Conservation (phyloP, 2,329 filamentous ascomycete genomes). For the Colletotrichum orbiculare region DNA sequence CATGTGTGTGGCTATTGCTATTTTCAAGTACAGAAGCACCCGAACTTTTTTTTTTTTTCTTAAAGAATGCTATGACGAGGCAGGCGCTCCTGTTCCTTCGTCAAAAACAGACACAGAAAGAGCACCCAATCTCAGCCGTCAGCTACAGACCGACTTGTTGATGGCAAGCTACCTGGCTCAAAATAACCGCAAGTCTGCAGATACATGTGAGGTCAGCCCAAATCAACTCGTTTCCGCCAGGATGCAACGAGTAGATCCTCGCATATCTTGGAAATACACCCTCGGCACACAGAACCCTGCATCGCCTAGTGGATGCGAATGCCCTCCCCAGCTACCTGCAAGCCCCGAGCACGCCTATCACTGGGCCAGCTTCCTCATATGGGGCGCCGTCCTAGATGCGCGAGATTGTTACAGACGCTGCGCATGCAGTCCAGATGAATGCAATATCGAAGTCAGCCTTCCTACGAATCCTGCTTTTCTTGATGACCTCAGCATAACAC, state of each 20-base stretch:
- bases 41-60: too few species aligned
- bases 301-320: slow-evolving; percentile 13
- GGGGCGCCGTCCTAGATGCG: slow-evolving; percentile 4
- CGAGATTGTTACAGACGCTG: slow-evolving; percentile 10
- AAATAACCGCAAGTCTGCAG: too few species aligned
- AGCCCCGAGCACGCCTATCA: slow-evolving; percentile 7
- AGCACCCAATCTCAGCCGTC: slow-evolving; percentile 4
- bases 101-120: slow-evolving; percentile 6
- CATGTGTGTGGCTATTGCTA: too few species aligned
- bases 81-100: slow-evolving; percentile 1
- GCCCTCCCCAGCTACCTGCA: slow-evolving; percentile 1
- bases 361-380: slow-evolving; percentile 30
- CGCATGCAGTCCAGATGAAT: slow-evolving; percentile 2
- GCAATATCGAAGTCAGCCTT: not conserved
- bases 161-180: too few species aligned
- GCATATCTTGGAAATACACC: too few species aligned
- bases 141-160: not conserved
- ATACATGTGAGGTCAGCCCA: slow-evolving; percentile 3
- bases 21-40: too few species aligned
- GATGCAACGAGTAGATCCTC: slow-evolving; percentile 10
- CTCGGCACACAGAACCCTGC: slow-evolving; percentile 12
- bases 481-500: slow-evolving; percentile 3
- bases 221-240: slow-evolving; percentile 2
- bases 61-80: slow-evolving; percentile 5
- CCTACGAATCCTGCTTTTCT: not conserved